Evolutionary conservation across 352 stramenopile genomes (phyloP), one percentile per base, ranked within the genome.

Genomic region (Phytophthora cactorum): DNA sequence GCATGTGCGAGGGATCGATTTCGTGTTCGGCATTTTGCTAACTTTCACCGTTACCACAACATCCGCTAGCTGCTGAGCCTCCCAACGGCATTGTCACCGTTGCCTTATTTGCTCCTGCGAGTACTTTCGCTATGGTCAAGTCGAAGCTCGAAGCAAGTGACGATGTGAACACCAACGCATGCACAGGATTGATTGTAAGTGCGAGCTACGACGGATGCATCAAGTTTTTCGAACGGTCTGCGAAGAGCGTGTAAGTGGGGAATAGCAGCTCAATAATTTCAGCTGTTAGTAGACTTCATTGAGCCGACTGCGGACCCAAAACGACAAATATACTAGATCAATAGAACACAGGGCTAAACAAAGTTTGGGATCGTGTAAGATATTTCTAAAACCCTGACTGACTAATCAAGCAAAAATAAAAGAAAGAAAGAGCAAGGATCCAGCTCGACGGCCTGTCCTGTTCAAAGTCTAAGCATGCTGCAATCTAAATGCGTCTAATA

Each of bases 131-230:
- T 2, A 90, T 95, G 79, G 83, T 92, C 7, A 91, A 92, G 45
- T 88, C 81, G 17, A 86, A 90, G 55, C 77, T 90, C 11, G 73
- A 88, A n/a, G 75, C 74, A 25, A 74, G 65, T 49, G 81, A 88
- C 44, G 81, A 91, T 47, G 80, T 78, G 43, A 78, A 88, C 31
- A 75, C 78, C 15, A 89, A 92, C 57, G 78, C 84, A 15, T 95
- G 86, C 73, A 93, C 84, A 17, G 84, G 86, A 25, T 67, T 92
- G 38, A 89, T 95, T 56, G 86, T 93, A 34, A 90, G 83, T 5
- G 86, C 86, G n/a, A 95, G 79, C 66, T 95, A 95, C 60, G 83
- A 95, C 61, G 86, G 86, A 32, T 91, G 83, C 75, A 95, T 95
- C 60, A 91, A 91, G 68, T 90, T 89, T 66, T 90, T 91, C 59